Evolutionary conservation across 1,284 basidiomycete genomes (phyloP).

Genomic region (Irpex sp.): DNA sequence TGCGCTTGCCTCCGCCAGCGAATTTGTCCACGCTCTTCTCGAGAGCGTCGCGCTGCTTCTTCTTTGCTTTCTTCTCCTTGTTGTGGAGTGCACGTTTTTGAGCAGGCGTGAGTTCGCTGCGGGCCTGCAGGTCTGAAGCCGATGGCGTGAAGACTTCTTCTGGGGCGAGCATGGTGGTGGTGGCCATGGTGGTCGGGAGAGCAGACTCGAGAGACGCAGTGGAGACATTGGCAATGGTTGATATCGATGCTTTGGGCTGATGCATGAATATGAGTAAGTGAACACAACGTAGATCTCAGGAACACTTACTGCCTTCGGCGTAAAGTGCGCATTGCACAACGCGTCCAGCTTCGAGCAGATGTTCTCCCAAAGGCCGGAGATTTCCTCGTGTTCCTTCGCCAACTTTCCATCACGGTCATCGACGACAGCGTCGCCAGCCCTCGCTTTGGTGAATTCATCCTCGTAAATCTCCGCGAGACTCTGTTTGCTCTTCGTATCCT

Average conservation of each 20-base stretch:
- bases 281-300: background rate
- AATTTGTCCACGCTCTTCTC: slow-evolving; percentile 68
- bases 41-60: slow-evolving; percentile 68
- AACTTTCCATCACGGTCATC: slow-evolving; percentile 86
- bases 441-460: slow-evolving; percentile 79
- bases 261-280: background rate
- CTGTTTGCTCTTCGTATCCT: slow-evolving; percentile 84
- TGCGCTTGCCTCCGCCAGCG: slow-evolving; percentile 35
- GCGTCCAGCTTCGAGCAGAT: slow-evolving; percentile 92
- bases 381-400: slow-evolving; percentile 84
- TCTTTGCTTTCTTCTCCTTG: slow-evolving; percentile 75
- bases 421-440: slow-evolving; percentile 43
- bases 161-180: slow-evolving; percentile 84
- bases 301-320: slow-evolving; percentile 81
- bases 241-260: slow-evolving; percentile 88
- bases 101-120: slow-evolving; percentile 80
- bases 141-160: slow-evolving; percentile 83
- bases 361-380: slow-evolving; percentile 80
- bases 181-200: slow-evolving; percentile 78
- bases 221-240: slow-evolving; percentile 82
- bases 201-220: slow-evolving; percentile 89
- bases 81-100: slow-evolving; percentile 76
- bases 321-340: slow-evolving; percentile 92
- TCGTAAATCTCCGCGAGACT: slow-evolving; percentile 97
- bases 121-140: slow-evolving; percentile 51